phyloP scores from a whole-genome alignment of 2,329 filamentous ascomycete species.

The Ceratocystis ficicola region DNA sequence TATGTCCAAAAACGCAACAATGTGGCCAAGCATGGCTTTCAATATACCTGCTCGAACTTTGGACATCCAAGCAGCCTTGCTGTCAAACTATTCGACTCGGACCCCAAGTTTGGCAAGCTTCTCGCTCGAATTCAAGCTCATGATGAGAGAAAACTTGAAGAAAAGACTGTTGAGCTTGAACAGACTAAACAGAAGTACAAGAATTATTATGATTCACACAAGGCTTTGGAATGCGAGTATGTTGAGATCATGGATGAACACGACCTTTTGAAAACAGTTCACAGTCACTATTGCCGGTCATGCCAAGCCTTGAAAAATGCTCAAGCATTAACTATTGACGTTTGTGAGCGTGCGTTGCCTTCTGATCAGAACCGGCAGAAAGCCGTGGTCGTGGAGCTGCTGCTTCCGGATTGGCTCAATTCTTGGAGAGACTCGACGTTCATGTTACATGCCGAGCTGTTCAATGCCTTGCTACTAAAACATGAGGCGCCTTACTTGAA shows the following conservation, averaged over 20 bases:
- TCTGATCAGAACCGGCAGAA: conserved; percentile 28
- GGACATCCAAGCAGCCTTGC: not conserved
- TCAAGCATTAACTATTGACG: conserved; percentile 32
- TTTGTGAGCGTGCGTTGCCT: conserved; percentile 48
- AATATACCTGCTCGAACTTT: not conserved
- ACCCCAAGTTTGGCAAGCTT: not conserved
- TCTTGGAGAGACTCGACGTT: conserved; percentile 8
- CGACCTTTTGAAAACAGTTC: not conserved
- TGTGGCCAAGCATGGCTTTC: not conserved
- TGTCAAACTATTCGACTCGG: not conserved
- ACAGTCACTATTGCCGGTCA: not conserved
- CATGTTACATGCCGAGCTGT: conserved; percentile 23
- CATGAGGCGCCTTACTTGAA: conserved; percentile 29
- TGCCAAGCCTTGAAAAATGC: conserved; percentile 26
- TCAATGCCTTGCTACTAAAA: conserved; percentile 40
- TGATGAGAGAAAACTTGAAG: not conserved
- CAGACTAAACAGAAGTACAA: not conserved
- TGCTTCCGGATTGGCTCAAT: conserved; percentile 28
- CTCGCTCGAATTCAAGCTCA: not conserved
- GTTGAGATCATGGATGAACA: not conserved
- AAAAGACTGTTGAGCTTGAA: not conserved
- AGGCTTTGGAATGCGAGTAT: not conserved
- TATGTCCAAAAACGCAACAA: conserved; percentile 28
- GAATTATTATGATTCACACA: not conserved
- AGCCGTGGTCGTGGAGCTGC: conserved; percentile 42